Evolutionary conservation across 345 rosid genomes (phyloP).

Genomic region (Aethionema arabicum): DNA sequence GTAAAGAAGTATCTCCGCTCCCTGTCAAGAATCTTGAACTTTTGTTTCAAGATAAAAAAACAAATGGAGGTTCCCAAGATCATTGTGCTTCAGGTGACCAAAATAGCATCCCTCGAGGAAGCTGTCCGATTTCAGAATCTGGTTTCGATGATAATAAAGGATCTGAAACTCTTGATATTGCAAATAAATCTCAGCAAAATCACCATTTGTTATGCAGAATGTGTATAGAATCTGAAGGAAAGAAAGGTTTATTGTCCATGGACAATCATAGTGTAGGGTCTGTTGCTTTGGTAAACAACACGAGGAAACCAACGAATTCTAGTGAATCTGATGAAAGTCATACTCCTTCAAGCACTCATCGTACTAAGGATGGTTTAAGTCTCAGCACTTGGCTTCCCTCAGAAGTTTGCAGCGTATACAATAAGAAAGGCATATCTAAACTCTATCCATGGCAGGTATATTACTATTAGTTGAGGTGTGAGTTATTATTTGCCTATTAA

Average conservation of each 20-base stretch:
- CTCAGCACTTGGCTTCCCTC: conserved; percentile 83
- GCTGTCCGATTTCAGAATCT: conserved; percentile 41
- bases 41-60: conserved; percentile 57
- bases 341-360: conserved; percentile 70
- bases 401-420: conserved; percentile 69
- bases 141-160: conserved; percentile 33
- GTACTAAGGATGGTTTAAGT: conserved; percentile 47
- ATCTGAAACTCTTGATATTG: conserved; percentile 28
- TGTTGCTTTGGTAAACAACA: conserved; percentile 38
- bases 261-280: conserved; percentile 35
- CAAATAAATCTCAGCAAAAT: conserved; percentile 29
- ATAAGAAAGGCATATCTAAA: conserved; percentile 77
- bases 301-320: conserved; percentile 39
- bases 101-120: conserved; percentile 26
- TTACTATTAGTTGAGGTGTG: conserved; percentile 18
- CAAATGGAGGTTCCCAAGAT: conserved; percentile 37
- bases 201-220: conserved; percentile 39
- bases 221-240: conserved; percentile 31
- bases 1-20: conserved; percentile 52
- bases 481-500: conserved; percentile 14
- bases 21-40: conserved; percentile 88
- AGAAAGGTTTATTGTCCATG: conserved; percentile 36
- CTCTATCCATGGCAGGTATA: conserved; percentile 95
- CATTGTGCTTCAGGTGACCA: conserved; percentile 31
- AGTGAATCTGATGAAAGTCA: conserved; percentile 47